phyloP scores from a whole-genome alignment of 768 basidiomycete genomes.

The Baorangia bicolor region DNA sequence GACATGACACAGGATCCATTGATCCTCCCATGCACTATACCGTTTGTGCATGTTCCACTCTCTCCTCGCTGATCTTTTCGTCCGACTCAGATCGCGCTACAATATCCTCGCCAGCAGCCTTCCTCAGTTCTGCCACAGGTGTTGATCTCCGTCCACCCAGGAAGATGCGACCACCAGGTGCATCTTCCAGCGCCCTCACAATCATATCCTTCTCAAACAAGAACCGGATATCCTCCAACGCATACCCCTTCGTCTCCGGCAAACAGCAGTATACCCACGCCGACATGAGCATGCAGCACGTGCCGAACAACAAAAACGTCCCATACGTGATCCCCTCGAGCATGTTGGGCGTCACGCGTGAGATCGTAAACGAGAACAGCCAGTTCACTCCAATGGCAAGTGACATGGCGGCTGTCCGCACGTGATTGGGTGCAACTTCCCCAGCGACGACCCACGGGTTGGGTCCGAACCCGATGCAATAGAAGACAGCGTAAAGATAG shows the following conservation, averaged over 20 bases:
- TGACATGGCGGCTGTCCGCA: slow-evolving; percentile 35
- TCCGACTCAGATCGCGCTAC: not conserved
- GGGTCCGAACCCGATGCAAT: slow-evolving; percentile 33
- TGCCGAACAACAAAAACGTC: slow-evolving; percentile 35
- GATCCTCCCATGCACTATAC: not conserved
- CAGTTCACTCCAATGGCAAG: slow-evolving; percentile 35
- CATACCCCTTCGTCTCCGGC: slow-evolving; percentile 42
- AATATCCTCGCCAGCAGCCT: not conserved
- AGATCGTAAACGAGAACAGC: slow-evolving; percentile 38
- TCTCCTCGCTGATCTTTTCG: not conserved
- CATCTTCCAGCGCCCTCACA: slow-evolving; percentile 35
- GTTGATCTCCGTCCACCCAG: slow-evolving; percentile 24
- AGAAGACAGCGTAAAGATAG: slow-evolving; percentile 40
- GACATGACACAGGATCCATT: not conserved
- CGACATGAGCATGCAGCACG: slow-evolving; percentile 33
- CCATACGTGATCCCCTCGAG: slow-evolving; percentile 31
- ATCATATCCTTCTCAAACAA: slow-evolving; percentile 37
- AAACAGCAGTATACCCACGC: slow-evolving; percentile 38
- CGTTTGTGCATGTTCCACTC: not conserved
- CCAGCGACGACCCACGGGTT: slow-evolving; percentile 33
- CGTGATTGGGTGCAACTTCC: slow-evolving; percentile 40
- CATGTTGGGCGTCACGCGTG: slow-evolving; percentile 40
- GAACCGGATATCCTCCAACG: slow-evolving; percentile 39
- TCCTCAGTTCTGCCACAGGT: slow-evolving; percentile 29
- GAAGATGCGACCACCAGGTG: slow-evolving; percentile 34